These are phyloP conservation scores for Chrysosporium keratinophilum DNA, from an alignment of 2,329 filamentous ascomycete genomes.

Conservation along the genomic window DNA sequence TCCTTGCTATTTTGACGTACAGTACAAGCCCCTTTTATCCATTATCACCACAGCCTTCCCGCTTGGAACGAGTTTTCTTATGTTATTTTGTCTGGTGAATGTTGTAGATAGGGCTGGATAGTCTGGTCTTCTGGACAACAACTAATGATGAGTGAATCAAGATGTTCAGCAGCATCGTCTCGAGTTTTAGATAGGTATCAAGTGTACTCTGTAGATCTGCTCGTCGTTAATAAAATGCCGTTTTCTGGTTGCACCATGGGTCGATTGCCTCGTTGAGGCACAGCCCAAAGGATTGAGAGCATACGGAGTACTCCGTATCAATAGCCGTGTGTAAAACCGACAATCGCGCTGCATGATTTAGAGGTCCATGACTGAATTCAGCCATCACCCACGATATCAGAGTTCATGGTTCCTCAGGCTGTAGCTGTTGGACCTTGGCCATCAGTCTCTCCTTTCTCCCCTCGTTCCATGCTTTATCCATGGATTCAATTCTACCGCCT, in stretches of 20 bases:
- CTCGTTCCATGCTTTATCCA: slow-evolving; percentile 68
- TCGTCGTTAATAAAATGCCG: too few species aligned
- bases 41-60: background rate
- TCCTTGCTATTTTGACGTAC: background rate
- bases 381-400: background rate
- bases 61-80: background rate
- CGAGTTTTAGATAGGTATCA: too few species aligned
- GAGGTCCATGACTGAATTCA: too few species aligned
- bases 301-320: too few species aligned
- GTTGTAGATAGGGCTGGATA: background rate
- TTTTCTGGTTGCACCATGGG: too few species aligned
- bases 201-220: too few species aligned
- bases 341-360: too few species aligned
- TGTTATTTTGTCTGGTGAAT: background rate
- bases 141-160: background rate
- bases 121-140: background rate
- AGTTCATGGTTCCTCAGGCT: background rate
- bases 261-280: too few species aligned
- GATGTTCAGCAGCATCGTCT: background rate
- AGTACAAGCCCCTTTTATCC: too few species aligned
- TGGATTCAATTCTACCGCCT: slow-evolving; percentile 75
- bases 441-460: slow-evolving; percentile 60
- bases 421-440: slow-evolving; percentile 41
- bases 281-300: too few species aligned
- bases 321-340: too few species aligned